Evolutionary conservation across 2,329 filamentous ascomycete species (phyloP), one percentile per base, ranked within the genome.

Genomic region (Trichoderma aggressivum): DNA sequence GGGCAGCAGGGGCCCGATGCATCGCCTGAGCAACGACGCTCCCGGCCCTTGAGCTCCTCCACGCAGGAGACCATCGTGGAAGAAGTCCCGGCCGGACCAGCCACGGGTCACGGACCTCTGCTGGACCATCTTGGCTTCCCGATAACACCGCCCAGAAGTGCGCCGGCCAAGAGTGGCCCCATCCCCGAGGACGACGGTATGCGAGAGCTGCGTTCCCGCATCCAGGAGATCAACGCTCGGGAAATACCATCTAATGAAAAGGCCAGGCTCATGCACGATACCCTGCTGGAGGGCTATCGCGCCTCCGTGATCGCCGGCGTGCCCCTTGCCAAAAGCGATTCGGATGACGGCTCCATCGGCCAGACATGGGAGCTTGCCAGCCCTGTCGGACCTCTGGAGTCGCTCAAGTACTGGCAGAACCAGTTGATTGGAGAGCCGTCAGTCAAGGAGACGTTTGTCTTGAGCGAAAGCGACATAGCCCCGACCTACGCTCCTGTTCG

Each of bases 111-210:
- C 62, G 74, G 72, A 50, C 71, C 75, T 24, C 72, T 77, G 12
- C 79, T 74, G 32, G 80, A 82, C 60, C 80, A 79, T 61, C 77
- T 82, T 14, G 78, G 78, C 56, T 79, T 80, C 63, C 76, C 78
- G 12, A 68, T 78, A 70, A 77, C 76, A 55, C 76, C 79, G 30
- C 67, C 62, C 28, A 60, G 71, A 47, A 63, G 56, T 63, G 30
- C 34, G 56, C 18, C 55, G 10, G 74, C 72, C 68, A 79, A 76
- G 71, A 76, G 75, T 61, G 78, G 77, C 16, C 79, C 76, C 50
- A 80, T 94, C 53, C 92, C 92, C 1, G 93, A 91, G 77, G 91
- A 95, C 77, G 93, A 96, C 83, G 93, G 93, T 58, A 94, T 93
- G 90, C 84, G 87, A 21, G 80, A 82, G 69, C 80, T 95, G 75